These are phyloP conservation scores for Malus sylvestris DNA, from an alignment of 306 rosid genomes.

Conservation along the genomic window DNA sequence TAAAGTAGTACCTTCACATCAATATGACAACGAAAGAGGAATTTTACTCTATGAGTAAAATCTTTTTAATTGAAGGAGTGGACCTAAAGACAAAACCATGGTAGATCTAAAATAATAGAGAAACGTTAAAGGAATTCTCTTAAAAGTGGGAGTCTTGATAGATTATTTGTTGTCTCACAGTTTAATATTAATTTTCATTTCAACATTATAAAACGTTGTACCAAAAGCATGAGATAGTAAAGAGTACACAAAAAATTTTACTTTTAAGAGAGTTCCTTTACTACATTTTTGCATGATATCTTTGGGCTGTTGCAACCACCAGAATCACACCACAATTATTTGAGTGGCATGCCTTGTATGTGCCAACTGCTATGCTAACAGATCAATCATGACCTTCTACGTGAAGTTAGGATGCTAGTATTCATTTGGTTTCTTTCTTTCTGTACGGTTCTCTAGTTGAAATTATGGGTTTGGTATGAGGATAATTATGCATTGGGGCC, in stretches of 20 bases:
- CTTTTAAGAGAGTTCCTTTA: background rate
- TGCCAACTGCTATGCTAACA: background rate
- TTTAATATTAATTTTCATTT: too few relatives aligned
- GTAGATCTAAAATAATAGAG: too few relatives aligned
- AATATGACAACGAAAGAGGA: too few relatives aligned
- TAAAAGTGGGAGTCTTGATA: fast-evolving
- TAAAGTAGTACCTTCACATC: too few relatives aligned
- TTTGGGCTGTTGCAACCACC: conserved; percentile 9
- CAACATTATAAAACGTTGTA: too few relatives aligned
- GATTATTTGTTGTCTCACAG: fast-evolving
- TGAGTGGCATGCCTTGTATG: conserved; percentile 1
- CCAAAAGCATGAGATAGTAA: too few relatives aligned
- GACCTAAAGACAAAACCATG: too few relatives aligned
- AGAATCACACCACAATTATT: background rate
- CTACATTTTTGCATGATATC: background rate
- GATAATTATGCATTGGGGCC: background rate
- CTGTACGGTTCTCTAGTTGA: background rate
- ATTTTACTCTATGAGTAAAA: too few relatives aligned
- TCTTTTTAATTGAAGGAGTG: too few relatives aligned
- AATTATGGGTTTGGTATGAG: background rate
- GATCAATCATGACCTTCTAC: background rate
- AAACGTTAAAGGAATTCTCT: fast-evolving
- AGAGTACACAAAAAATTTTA: fast-evolving
- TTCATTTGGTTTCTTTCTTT: too few relatives aligned
- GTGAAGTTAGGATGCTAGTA: background rate